Evolutionary conservation across 176 grass and related monocot species (phyloP).

Genomic region (Ensete glaucum): DNA sequence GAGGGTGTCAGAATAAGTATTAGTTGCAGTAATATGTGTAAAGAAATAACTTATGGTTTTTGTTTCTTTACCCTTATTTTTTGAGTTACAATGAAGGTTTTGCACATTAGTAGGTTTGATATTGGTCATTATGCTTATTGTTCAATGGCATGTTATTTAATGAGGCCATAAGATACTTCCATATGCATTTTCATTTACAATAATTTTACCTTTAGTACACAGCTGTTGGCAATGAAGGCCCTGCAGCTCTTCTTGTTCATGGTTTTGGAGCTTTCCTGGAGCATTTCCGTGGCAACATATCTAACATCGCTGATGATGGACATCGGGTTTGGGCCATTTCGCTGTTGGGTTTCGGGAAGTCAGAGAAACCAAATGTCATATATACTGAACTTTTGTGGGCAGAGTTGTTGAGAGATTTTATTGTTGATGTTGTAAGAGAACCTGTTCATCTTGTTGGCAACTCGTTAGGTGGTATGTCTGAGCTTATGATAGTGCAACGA

Average conservation of each 20-base stretch:
- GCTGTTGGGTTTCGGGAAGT: constrained; percentile 85
- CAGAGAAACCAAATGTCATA: constrained; percentile 71
- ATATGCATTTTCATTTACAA: constrained; percentile 6
- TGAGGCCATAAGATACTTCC: not conserved
- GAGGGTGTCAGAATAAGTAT: too few relatives aligned
- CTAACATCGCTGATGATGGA: constrained; percentile 50
- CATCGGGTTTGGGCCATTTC: constrained; percentile 78
- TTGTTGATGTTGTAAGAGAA: constrained; percentile 62
- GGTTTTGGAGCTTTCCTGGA: constrained; percentile 94
- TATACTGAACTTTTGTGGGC: constrained; percentile 91
- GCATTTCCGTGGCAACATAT: constrained; percentile 85
- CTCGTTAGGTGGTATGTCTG: constrained; percentile 75
- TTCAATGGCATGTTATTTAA: not conserved
- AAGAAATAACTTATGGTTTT: not conserved
- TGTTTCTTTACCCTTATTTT: not conserved
- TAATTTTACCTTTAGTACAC: constrained; percentile 50
- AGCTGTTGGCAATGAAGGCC: constrained; percentile 50
- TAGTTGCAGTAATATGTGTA: too few relatives aligned
- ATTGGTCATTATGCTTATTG: not conserved
- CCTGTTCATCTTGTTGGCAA: constrained; percentile 90
- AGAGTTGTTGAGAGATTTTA: constrained; percentile 76
- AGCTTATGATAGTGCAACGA: constrained; percentile 1
- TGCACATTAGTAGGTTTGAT: not conserved
- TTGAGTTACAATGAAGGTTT: not conserved
- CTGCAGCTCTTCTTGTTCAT: constrained; percentile 79